Evolutionary conservation across 2,329 filamentous ascomycete genomes (phyloP).

Genomic region (Pseudogymnoascus sp.): DNA sequence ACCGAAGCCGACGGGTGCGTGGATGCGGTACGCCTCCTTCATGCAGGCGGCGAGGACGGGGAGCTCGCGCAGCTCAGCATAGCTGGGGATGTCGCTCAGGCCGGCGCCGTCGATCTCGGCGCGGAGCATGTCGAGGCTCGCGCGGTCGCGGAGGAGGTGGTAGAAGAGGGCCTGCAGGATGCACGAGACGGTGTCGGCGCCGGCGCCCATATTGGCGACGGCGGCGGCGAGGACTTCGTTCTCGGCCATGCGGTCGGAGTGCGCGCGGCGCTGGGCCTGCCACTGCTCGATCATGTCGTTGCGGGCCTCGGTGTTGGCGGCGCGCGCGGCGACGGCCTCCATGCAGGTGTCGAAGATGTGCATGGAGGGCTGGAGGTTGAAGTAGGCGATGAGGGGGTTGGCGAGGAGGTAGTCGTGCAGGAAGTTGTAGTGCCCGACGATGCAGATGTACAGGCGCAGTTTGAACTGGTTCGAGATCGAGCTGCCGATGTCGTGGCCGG

Average conservation of each 20-base stretch:
- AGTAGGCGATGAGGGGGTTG: slow-evolving; percentile 30
- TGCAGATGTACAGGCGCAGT: slow-evolving; percentile 26
- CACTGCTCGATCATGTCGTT: slow-evolving; percentile 32
- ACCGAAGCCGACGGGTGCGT: slow-evolving; percentile 26
- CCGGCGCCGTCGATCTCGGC: slow-evolving; percentile 19
- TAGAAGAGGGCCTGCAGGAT: slow-evolving; percentile 31
- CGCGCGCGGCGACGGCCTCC: slow-evolving; percentile 25
- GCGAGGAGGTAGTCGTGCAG: slow-evolving; percentile 29
- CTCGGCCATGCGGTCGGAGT: slow-evolving; percentile 29
- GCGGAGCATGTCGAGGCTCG: slow-evolving; percentile 17
- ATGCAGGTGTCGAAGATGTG: slow-evolving; percentile 32
- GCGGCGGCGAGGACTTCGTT: slow-evolving; percentile 29
- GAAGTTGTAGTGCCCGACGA: slow-evolving; percentile 30
- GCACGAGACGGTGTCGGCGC: slow-evolving; percentile 31
- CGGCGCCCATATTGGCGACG: slow-evolving; percentile 30
- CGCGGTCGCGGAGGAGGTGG: slow-evolving; percentile 25
- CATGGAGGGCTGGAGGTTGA: slow-evolving; percentile 29
- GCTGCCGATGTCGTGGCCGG: slow-evolving; percentile 27
- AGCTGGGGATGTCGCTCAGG: slow-evolving; percentile 16
- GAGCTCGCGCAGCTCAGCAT: slow-evolving; percentile 26
- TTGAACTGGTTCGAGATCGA: slow-evolving; percentile 28
- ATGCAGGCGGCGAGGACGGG: slow-evolving; percentile 31
- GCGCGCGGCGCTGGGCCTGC: slow-evolving; percentile 25
- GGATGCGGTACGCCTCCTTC: slow-evolving; percentile 32
- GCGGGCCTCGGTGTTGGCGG: slow-evolving; percentile 25